Evolutionary conservation across 2,329 filamentous ascomycete genomes (phyloP).

Genomic region (Fusarium chlamydosporum): DNA sequence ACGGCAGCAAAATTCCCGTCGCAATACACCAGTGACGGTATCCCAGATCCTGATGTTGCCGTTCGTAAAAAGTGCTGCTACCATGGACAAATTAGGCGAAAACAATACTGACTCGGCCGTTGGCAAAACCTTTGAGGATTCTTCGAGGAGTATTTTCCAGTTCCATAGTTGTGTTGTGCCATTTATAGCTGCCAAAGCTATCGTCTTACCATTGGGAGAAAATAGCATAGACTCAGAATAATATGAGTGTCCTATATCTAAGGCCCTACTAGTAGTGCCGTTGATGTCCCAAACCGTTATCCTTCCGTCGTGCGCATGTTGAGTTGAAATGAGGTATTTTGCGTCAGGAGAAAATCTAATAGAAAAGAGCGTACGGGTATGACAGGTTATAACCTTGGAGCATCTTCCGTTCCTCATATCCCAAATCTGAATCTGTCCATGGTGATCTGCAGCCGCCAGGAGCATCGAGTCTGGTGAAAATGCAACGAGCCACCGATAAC

Average conservation of each 20-base stretch:
- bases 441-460: rapidly evolving
- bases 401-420: not conserved
- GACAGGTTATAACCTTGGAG: rapidly evolving
- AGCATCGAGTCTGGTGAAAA: not conserved
- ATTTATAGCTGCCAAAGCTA: rapidly evolving
- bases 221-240: not conserved
- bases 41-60: not conserved
- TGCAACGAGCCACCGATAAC: rapidly evolving
- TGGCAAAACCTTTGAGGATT: rapidly evolving
- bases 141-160: not conserved
- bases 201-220: not conserved
- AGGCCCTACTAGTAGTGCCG: rapidly evolving
- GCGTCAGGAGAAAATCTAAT: not conserved
- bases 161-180: not conserved
- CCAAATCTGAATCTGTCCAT: not conserved
- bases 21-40: rapidly evolving
- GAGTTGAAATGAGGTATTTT: not conserved
- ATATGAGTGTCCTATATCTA: rapidly evolving
- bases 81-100: not conserved
- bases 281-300: not conserved
- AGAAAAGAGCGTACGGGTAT: too few relatives aligned
- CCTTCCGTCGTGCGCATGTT: rapidly evolving
- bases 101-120: rapidly evolving
- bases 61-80: rapidly evolving
- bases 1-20: rapidly evolving